Evolutionary conservation across 2,329 filamentous ascomycete genomes (phyloP), one percentile per base, ranked within the genome.

Genomic region (Fusarium globosum): DNA sequence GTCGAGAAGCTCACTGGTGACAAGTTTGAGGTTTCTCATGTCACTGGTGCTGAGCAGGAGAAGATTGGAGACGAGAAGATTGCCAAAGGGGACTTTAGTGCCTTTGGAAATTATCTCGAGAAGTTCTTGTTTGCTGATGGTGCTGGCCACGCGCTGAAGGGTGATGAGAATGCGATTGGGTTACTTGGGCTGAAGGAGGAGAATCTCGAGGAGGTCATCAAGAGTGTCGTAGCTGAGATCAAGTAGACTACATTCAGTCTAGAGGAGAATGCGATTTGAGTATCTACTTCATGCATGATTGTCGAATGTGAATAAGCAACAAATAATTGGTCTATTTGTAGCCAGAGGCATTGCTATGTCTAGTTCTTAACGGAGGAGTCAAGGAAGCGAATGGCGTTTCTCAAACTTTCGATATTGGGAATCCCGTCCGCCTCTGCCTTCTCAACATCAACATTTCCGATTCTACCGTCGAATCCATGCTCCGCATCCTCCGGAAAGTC

Each of bases 401-500:
- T 73, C n/a, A 77, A 6, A 36, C 55, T 73, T 33, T 63, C 45
- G 7, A 69, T 15, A 4, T 49, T 66, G 0, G 28, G 8, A 8
- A 71, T 26, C 0, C 14, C 20, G 26, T 76, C 67, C 9, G 61
- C 66, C 9, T 64, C 52, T 4, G 23, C 20, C 7, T 49, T 68
- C 16, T 77, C 75, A 11, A 77, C 61, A 30, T 76, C 60, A 3
- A 75, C 26, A 4, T 75, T 59, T 0, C 75, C 75, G 1, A 52
- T 16, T 16, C 58, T 46, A 2, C 11, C 21, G n/a, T 77, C 75
- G 9, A 77, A 77, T 0, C 75, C 75, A 46, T 77, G 75, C 14
- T 77, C 75, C 4, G 64, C 75, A 48, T 75, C 56, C 4, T 71
- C 65, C 0, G 75, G 75, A 6, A 75, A 77, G 20, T 77, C 73